These are phyloP conservation scores for Fraxinus velutina DNA, from an alignment of 305 asterid species.

Conservation along the genomic window DNA sequence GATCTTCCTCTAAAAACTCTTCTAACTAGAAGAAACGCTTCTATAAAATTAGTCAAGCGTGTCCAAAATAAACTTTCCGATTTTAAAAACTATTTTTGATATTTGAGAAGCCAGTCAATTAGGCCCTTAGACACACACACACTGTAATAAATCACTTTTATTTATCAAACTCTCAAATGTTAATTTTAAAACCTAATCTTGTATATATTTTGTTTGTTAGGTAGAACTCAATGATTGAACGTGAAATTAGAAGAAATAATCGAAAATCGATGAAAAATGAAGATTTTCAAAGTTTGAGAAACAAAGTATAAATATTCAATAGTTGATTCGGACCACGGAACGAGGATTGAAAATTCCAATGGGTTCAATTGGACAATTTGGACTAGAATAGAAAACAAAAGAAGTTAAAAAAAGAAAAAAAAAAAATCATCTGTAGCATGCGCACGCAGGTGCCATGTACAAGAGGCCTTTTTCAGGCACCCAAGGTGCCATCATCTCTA, in stretches of 20 bases:
- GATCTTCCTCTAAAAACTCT: not conserved
- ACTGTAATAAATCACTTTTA: not conserved
- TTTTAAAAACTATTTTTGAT: not conserved
- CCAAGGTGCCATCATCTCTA: not conserved
- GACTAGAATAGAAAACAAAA: not conserved
- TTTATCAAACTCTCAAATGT: not conserved
- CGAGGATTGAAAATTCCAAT: not conserved
- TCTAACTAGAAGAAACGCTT: not conserved
- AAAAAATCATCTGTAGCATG: not conserved
- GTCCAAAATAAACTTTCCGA: not conserved
- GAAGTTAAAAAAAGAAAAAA: too few species aligned
- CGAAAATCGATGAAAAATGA: not conserved
- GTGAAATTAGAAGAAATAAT: not conserved
- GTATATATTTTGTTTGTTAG: not conserved
- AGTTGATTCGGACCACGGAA: not conserved
- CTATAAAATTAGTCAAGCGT: not conserved
- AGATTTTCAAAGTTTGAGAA: not conserved
- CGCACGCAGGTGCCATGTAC: not conserved
- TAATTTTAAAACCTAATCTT: not conserved
- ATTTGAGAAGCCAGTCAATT: not conserved
- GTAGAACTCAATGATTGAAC: not conserved
- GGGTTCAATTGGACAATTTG: not conserved
- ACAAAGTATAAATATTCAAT: not conserved
- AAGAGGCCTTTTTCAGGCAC: not conserved
- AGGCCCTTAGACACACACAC: not conserved